Evolutionary conservation across 495 filamentous ascomycete genomes (phyloP).

Genomic region (Sabuloglossum arenarium): DNA sequence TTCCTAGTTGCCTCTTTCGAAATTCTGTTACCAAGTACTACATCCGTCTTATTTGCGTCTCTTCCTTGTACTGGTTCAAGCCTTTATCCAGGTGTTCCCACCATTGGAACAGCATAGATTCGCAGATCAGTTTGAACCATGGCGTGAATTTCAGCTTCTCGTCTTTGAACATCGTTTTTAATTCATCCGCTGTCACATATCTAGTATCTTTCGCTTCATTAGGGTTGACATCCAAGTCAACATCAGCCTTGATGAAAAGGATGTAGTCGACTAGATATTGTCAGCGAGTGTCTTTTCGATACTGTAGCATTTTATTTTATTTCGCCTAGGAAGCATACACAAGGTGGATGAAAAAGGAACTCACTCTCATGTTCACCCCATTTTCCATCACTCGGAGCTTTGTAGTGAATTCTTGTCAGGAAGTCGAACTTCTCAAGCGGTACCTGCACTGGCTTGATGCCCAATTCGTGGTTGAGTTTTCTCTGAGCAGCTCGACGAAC

Average conservation of each 20-base stretch:
- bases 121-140: conserved; percentile 98
- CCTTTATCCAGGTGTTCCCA: conserved; percentile 70
- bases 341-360: conserved; percentile 11
- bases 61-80: conserved; percentile 67
- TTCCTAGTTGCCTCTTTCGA: too few relatives aligned
- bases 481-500: conserved; percentile 80
- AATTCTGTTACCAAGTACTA: too few relatives aligned
- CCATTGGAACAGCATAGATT: conserved; percentile 97
- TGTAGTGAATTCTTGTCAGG: conserved; percentile 94
- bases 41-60: conserved; percentile 82
- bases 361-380: conserved; percentile 98
- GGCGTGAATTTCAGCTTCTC: conserved; percentile 71
- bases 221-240: conserved; percentile 54
- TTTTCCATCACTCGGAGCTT: conserved; percentile 87
- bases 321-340: background rate
- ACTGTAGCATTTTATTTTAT: conserved; percentile 6
- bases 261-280: conserved; percentile 75
- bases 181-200: conserved; percentile 64
- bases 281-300: background rate
- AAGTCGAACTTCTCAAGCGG: conserved; percentile 82
- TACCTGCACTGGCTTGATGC: conserved; percentile 80
- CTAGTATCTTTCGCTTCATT: conserved; percentile 76
- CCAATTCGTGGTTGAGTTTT: conserved; percentile 86
- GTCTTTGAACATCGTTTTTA: conserved; percentile 73
- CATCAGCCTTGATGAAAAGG: conserved; percentile 88